Conservation (phyloP, 2,329 filamentous ascomycete genomes). For the Spiromastix sp. region DNA sequence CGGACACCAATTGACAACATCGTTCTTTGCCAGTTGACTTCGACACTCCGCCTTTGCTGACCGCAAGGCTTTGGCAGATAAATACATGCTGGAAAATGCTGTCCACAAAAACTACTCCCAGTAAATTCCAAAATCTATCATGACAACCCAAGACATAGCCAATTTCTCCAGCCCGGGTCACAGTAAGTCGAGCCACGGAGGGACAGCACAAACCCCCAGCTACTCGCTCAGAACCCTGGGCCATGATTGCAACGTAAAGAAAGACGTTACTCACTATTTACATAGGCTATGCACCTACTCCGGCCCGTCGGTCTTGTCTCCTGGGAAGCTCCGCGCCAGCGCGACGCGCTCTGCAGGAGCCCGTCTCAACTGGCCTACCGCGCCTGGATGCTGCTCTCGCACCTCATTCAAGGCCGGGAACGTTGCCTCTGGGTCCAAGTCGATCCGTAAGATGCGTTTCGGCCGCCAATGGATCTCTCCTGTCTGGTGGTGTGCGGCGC, state of each 20-base stretch:
- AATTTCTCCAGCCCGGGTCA: constrained; percentile 21
- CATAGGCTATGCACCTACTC: background rate
- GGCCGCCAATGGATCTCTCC: constrained; percentile 26
- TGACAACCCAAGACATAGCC: constrained; percentile 21
- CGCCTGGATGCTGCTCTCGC: constrained; percentile 36
- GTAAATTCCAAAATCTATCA: no score
- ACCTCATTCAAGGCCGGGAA: constrained; percentile 8
- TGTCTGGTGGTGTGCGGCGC: constrained; percentile 61
- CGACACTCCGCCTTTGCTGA: no score
- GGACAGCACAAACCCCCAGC: background rate
- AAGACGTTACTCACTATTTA: background rate
- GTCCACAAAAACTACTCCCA: no score
- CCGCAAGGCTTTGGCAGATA: no score
- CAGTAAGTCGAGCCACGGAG: constrained; percentile 14
- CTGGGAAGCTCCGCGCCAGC: background rate
- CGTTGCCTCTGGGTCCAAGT: constrained; percentile 2
- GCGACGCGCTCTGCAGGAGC: background rate
- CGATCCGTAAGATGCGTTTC: constrained; percentile 4
- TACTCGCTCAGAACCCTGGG: no score
- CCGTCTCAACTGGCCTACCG: constrained; percentile 47
- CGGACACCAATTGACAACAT: no score
- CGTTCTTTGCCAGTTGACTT: no score
- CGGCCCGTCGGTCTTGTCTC: background rate
- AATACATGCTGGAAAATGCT: no score
- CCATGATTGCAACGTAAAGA: background rate